These are phyloP conservation scores for Xylariaceae sp. DNA, from an alignment of 2,329 filamentous ascomycete species.

Conservation along the genomic window DNA sequence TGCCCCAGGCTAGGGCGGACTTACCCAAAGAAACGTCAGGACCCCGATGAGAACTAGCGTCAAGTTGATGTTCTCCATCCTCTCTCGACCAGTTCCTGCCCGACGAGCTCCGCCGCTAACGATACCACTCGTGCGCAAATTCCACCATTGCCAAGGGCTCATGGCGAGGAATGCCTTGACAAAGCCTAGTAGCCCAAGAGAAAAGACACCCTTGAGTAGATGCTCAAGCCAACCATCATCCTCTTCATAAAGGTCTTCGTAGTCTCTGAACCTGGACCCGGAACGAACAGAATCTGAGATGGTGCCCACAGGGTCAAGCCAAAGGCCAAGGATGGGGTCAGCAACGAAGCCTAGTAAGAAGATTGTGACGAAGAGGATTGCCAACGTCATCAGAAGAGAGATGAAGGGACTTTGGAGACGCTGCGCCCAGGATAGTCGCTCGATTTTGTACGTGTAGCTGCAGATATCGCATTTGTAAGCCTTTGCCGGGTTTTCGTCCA, in stretches of 20 bases:
- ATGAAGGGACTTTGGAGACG: slow-evolving; percentile 65
- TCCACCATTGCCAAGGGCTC: slow-evolving; percentile 75
- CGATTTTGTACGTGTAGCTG: slow-evolving; percentile 75
- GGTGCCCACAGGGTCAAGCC: slow-evolving; percentile 72
- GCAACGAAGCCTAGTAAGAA: slow-evolving; percentile 89
- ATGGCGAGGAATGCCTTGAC: slow-evolving; percentile 74
- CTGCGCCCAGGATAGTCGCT: slow-evolving; percentile 71
- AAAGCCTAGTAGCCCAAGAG: slow-evolving; percentile 81
- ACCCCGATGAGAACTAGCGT: slow-evolving; percentile 77
- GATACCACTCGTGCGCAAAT: slow-evolving; percentile 62
- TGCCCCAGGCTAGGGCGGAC: background rate
- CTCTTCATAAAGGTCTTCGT: slow-evolving; percentile 45
- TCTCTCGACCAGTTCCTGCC: slow-evolving; percentile 68
- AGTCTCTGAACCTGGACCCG: slow-evolving; percentile 37
- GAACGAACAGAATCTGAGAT: slow-evolving; percentile 52
- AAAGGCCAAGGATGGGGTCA: slow-evolving; percentile 87
- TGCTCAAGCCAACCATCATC: slow-evolving; percentile 73
- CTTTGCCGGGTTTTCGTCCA: slow-evolving; percentile 71
- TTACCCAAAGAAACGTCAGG: slow-evolving; percentile 71
- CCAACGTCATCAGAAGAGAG: slow-evolving; percentile 68
- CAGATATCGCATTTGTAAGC: slow-evolving; percentile 90
- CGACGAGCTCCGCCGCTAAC: slow-evolving; percentile 53
- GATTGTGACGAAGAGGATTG: slow-evolving; percentile 68
- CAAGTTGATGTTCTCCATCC: slow-evolving; percentile 77
- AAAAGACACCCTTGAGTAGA: slow-evolving; percentile 86